Evolutionary conservation across 148 eudicot genomes (phyloP).

Genomic region (Polygonum maritimum): DNA sequence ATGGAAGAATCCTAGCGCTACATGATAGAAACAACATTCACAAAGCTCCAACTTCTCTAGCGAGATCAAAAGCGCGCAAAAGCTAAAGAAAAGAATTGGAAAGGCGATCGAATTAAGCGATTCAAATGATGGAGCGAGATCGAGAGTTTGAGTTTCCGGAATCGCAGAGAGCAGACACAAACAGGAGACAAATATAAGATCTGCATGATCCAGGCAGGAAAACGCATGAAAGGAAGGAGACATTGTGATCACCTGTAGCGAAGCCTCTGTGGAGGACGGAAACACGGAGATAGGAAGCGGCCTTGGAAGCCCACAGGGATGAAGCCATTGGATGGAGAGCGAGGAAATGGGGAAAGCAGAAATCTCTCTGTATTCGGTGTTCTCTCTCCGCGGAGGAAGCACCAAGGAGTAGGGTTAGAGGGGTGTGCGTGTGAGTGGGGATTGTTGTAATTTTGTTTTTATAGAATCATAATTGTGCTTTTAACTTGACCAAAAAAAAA

Average conservation of each 20-base stretch:
- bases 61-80: background rate
- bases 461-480: background rate
- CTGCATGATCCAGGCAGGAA: background rate
- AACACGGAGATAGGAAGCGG: constrained; percentile 53
- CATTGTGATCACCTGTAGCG: constrained; percentile 42
- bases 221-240: background rate
- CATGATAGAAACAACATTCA: background rate
- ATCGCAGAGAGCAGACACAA: background rate
- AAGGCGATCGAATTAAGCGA: background rate
- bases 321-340: constrained; percentile 33
- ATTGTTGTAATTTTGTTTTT: background rate
- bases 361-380: background rate
- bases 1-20: background rate
- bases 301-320: constrained; percentile 49
- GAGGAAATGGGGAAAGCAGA: background rate
- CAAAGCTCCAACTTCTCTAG: background rate
- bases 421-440: background rate
- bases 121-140: background rate
- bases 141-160: background rate
- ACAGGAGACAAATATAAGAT: background rate
- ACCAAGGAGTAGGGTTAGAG: background rate
- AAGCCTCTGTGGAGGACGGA: constrained; percentile 42
- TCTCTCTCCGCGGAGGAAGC: background rate
- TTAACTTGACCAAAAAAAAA: no score
- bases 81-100: background rate